A percentile compares a stretch with the other conserved stretches of the same genome.
Conservation (phyloP, 2,329 filamentous ascomycete genomes). For the Tetracladium maxilliforme region DNA sequence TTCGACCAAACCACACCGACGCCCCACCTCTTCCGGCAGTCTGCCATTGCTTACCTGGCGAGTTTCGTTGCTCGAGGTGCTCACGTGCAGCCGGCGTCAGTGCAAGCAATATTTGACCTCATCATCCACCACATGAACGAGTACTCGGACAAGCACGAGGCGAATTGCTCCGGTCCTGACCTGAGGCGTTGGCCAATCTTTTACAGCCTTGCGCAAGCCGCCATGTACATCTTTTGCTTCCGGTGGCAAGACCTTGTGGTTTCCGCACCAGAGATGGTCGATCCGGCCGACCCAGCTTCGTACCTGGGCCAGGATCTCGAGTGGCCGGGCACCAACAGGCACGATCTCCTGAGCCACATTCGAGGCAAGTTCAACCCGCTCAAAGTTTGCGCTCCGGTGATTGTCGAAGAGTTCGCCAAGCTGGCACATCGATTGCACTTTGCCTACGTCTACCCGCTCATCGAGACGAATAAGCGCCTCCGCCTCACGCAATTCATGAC, state of each 20-base stretch:
- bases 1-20: conserved; percentile 48
- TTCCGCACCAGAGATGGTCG: conserved; percentile 41
- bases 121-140: conserved; percentile 65
- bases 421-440: conserved; percentile 76
- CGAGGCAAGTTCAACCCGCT: conserved; percentile 86
- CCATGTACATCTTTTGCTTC: conserved; percentile 80
- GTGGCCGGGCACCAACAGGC: conserved; percentile 64
- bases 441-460: conserved; percentile 74
- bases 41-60: conserved; percentile 81
- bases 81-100: conserved; percentile 58
- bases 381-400: conserved; percentile 81
- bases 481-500: conserved; percentile 58
- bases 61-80: conserved; percentile 88
- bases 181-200: conserved; percentile 53
- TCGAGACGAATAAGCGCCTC: conserved; percentile 87
- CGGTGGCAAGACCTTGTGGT: conserved; percentile 82
- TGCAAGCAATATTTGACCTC: conserved; percentile 71
- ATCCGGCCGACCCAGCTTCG: conserved; percentile 43
- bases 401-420: conserved; percentile 83
- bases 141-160: conserved; percentile 59
- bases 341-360: conserved; percentile 62
- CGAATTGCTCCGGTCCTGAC: conserved; percentile 68
- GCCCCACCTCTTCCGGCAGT: conserved; percentile 62
- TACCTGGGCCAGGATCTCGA: conserved; percentile 57
- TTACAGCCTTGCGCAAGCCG: conserved; percentile 54